Base-by-base conservation (phyloP, 2,329 filamentous ascomycete species). In the Penicillium sp. region DNA sequence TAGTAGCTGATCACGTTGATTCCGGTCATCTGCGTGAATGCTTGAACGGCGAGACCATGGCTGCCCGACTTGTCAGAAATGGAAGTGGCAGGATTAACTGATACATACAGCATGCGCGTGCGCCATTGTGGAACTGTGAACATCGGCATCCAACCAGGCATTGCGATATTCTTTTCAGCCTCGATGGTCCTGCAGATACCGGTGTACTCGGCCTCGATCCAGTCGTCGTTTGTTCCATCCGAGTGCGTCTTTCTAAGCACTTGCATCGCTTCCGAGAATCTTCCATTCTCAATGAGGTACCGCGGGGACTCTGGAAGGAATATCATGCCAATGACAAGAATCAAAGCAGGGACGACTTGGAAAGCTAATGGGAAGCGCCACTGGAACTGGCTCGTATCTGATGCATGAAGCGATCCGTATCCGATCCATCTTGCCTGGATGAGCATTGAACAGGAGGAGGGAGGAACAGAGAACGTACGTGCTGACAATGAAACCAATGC, bases 31-130 rank as follows among this genome's bases (percentile, higher is more conserved):
- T 87, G 85, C 44, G 84, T 84, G 61, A 88, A 85, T 54, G 85
- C 78, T 65, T 89, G 85, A 36, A 86, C 80, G 29, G 82, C 70
- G 39, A 80, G 80, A 21, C 82, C 85, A 54, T 86, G 81, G 3
- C 66, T 59, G 24, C 5, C 16, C 7, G n/a, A 23, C 9, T 33
- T 2, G 45, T 58, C 12, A 58, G 9, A 18, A n/a, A 28, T 39
- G 42, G 15, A 21, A 44, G 13, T 21, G 7, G 21, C 23, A 6
- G 13, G 15, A 26, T 16, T 18, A 23, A 23, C 33, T 21, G 16
- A 16, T 33, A 61, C 65, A 41, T 60, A 68, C 57, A 85, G 68
- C 46, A 87, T 78, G 15, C 85, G 77, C 44, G 78, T 85, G 63
- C 85, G 79, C 77, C 84, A 69, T 54, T 74, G 71, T n/a, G 72